Conservation (phyloP, 2,329 filamentous ascomycete genomes). For the Paradendryphiella salina region DNA sequence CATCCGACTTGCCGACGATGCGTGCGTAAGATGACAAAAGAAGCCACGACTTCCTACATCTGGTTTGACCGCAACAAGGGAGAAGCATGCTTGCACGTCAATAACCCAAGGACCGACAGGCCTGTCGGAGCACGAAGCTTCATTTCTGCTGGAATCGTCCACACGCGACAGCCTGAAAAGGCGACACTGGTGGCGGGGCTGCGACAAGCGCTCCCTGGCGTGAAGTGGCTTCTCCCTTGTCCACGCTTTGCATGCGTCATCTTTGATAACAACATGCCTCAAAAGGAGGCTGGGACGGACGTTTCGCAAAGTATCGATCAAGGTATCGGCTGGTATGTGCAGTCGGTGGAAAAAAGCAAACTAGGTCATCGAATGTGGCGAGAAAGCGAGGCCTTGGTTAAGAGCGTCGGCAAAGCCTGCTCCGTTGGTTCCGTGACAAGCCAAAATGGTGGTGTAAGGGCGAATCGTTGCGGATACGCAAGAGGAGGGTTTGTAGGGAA, state of each 20-base stretch:
- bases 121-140: constrained; percentile 28
- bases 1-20: too few species aligned
- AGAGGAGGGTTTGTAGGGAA: background rate
- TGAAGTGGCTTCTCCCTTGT: constrained; percentile 18
- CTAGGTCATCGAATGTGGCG: background rate
- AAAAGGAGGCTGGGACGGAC: background rate
- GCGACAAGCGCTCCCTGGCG: constrained; percentile 23
- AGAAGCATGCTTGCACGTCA: constrained; percentile 27
- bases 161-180: constrained; percentile 30
- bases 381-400: background rate
- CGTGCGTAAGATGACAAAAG: constrained; percentile 8
- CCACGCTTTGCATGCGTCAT: constrained; percentile 15
- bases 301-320: constrained; percentile 8
- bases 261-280: constrained; percentile 5
- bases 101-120: constrained; percentile 31
- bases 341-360: background rate
- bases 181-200: constrained; percentile 31
- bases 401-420: background rate
- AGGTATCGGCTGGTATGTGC: background rate
- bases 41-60: constrained; percentile 21
- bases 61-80: constrained; percentile 16
- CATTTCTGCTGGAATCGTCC: constrained; percentile 37
- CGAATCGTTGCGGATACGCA: background rate
- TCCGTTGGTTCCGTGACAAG: background rate
- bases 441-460: background rate